Evolutionary conservation across 306 rosid genomes (phyloP).

Genomic region (Vicia sativa): DNA sequence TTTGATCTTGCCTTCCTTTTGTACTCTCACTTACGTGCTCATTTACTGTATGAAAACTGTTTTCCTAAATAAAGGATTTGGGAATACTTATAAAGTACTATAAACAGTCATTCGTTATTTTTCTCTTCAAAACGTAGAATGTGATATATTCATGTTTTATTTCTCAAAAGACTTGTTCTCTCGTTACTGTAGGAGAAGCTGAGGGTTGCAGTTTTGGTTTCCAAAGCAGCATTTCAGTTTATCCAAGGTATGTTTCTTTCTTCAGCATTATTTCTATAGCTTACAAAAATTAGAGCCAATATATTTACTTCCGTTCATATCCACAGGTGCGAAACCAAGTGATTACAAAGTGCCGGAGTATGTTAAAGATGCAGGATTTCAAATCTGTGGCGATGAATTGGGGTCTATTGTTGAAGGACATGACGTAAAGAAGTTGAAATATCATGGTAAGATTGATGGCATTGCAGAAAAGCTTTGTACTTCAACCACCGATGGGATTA

Average conservation of each 20-base stretch:
- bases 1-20: not conserved
- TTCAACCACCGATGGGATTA: conserved; percentile 62
- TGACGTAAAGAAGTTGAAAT: conserved; percentile 71
- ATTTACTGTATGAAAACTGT: not conserved
- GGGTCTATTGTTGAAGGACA: conserved; percentile 88
- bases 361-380: conserved; percentile 78
- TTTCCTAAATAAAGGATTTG: conserved; percentile 20
- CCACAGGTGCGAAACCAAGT: conserved; percentile 63
- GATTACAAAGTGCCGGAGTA: conserved; percentile 74
- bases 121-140: not conserved
- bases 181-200: conserved; percentile 69
- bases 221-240: conserved; percentile 87
- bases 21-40: not conserved
- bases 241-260: conserved; percentile 57
- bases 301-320: conserved; percentile 31
- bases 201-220: conserved; percentile 83
- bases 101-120: not conserved
- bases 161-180: conserved; percentile 20
- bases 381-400: conserved; percentile 83
- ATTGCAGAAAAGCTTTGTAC: conserved; percentile 73
- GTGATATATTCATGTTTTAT: conserved; percentile 19
- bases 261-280: conserved; percentile 23
- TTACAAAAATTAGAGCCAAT: conserved; percentile 14
- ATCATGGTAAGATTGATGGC: conserved; percentile 72
- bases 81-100: not conserved